phyloP scores from a whole-genome alignment of 208 protist species.

The Acanthamoeba pearcei region DNA sequence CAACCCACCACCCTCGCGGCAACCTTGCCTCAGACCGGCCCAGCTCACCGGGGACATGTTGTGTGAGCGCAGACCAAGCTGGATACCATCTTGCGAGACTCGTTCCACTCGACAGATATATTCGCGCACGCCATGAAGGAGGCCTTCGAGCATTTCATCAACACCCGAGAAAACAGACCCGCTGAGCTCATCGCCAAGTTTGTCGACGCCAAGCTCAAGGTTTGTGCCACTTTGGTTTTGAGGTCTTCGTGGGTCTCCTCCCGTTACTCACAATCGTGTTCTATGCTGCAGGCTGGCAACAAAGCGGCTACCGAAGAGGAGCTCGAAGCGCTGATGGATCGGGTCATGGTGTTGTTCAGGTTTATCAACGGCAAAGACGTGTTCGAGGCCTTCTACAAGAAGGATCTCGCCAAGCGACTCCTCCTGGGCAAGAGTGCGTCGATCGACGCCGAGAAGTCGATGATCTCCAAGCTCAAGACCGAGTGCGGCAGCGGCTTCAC shows the following conservation, averaged over 20 bases:
- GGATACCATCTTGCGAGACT: slow-evolving; percentile 74
- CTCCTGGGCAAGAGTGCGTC: slow-evolving; percentile 91
- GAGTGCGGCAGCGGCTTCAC: slow-evolving; percentile 96
- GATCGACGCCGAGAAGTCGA: slow-evolving; percentile 93
- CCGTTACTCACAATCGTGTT: slow-evolving; percentile 21
- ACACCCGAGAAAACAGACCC: slow-evolving; percentile 90
- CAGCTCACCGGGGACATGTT: background rate
- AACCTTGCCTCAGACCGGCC: background rate
- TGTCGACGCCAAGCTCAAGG: slow-evolving; percentile 93
- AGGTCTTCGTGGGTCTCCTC: background rate
- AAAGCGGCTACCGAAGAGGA: slow-evolving; percentile 88
- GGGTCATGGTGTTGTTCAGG: slow-evolving; percentile 91
- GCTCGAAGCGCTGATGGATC: slow-evolving; percentile 82
- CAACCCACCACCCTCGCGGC: background rate
- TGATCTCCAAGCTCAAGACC: slow-evolving; percentile 94
- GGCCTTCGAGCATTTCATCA: slow-evolving; percentile 93
- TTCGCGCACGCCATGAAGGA: slow-evolving; percentile 91
- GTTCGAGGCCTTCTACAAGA: slow-evolving; percentile 97
- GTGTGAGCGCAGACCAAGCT: slow-evolving; percentile 45
- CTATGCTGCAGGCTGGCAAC: background rate
- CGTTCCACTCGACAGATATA: slow-evolving; percentile 81
- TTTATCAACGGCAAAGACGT: slow-evolving; percentile 94
- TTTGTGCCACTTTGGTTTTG: background rate
- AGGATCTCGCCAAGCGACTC: slow-evolving; percentile 95
- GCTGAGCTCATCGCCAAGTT: slow-evolving; percentile 93